A percentile compares a stretch with the other conserved stretches of the same genome.
Conservation (phyloP, 1,139 yeast species). For the Taphrina betulina region DNA sequence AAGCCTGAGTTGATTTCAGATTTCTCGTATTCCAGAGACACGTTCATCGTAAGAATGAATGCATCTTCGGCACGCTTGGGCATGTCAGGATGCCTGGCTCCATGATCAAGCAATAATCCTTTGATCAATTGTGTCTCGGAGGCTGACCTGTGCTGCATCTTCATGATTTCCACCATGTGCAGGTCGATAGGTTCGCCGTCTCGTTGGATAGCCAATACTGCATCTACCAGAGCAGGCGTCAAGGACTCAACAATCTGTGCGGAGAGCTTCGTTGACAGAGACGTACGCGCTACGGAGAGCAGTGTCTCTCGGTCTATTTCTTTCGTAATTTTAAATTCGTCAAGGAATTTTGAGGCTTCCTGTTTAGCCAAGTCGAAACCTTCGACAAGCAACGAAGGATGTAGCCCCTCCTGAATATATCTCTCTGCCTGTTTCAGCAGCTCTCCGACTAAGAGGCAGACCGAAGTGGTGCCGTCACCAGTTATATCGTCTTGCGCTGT, state of each 20-base stretch:
- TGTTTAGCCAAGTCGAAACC: slow-evolving; percentile 90
- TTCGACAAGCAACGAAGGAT: slow-evolving; percentile 90
- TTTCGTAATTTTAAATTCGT: slow-evolving; percentile 53
- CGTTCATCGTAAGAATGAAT: slow-evolving; percentile 80
- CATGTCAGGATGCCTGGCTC: slow-evolving; percentile 99
- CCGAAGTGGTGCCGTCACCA: slow-evolving; percentile 99
- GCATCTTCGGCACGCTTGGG: slow-evolving; percentile 86
- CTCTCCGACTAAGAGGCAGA: slow-evolving; percentile 91
- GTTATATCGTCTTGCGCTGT: slow-evolving; percentile 98
- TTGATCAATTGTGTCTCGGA: slow-evolving; percentile 77
- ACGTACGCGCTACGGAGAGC: slow-evolving; percentile 86
- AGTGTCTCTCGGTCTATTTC: slow-evolving; percentile 78
- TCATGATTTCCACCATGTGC: slow-evolving; percentile 97
- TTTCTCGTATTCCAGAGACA: slow-evolving; percentile 93
- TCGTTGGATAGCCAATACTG: slow-evolving; percentile 74
- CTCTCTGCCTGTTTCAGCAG: slow-evolving; percentile 91
- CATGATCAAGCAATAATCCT: slow-evolving; percentile 95
- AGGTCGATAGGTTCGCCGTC: slow-evolving; percentile 64
- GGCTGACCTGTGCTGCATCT: slow-evolving; percentile 91
- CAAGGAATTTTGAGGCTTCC: slow-evolving; percentile 64
- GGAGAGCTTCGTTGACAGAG: slow-evolving; percentile 81
- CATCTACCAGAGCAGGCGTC: slow-evolving; percentile 94
- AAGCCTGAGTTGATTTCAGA: slow-evolving; percentile 97
- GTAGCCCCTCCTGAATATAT: slow-evolving; percentile 88
- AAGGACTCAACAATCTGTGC: slow-evolving; percentile 72